Conservation (phyloP, 2,329 filamentous ascomycete species). For the Corynespora cassiicola region DNA sequence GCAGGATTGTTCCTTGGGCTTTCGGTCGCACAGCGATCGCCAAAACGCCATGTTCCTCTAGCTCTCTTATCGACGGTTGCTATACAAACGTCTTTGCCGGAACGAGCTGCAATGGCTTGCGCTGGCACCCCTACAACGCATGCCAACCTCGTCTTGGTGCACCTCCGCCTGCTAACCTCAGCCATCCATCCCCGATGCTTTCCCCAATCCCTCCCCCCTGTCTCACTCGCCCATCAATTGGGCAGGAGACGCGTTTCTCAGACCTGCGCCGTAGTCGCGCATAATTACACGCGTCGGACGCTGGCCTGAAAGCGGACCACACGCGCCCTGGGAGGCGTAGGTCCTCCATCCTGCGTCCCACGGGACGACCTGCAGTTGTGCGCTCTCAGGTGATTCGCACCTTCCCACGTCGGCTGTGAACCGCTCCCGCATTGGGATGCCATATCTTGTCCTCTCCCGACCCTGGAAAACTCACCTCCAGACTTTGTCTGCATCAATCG, state of each 20-base stretch:
- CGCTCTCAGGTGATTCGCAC: slow-evolving; percentile 8
- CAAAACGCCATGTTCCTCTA: not conserved
- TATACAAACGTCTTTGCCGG: too few species aligned
- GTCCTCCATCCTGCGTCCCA: not conserved
- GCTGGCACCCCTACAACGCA: too few species aligned
- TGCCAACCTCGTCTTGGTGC: too few species aligned
- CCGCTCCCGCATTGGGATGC: not conserved
- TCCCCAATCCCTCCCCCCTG: not conserved
- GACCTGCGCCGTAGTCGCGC: slow-evolving; percentile 13
- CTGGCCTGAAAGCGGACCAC: slow-evolving; percentile 6
- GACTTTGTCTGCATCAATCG: not conserved
- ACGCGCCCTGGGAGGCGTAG: slow-evolving; percentile 12
- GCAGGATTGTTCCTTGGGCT: slow-evolving; percentile 5
- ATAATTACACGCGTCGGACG: slow-evolving; percentile 14
- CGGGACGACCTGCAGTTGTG: slow-evolving; percentile 5
- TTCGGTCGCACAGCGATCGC: slow-evolving; percentile 4
- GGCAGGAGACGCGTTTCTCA: slow-evolving; percentile 4
- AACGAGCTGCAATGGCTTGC: too few species aligned
- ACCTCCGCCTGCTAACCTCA: too few species aligned
- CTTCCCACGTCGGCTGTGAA: slow-evolving; percentile 11
- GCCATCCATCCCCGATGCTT: too few species aligned
- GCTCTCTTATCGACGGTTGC: too few species aligned
- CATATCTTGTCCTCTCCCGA: not conserved
- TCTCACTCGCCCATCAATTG: slow-evolving; percentile 1
- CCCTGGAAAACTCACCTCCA: not conserved